Evolutionary conservation across 371 early-diverging fungal species (phyloP).

Genomic region (Syncephalis plumigaleata): DNA sequence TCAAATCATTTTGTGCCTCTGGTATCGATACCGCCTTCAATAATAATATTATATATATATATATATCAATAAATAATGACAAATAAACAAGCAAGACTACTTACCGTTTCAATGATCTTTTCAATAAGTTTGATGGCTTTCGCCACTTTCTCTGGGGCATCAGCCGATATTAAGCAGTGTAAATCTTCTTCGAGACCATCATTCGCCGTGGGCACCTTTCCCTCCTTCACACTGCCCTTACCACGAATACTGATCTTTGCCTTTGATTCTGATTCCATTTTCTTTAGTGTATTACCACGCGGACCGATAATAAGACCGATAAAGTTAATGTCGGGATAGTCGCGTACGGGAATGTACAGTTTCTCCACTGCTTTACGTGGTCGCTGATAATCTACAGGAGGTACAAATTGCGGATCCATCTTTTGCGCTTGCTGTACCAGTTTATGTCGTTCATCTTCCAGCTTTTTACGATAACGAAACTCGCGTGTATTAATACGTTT

Average conservation of each 20-base stretch:
- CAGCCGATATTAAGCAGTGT: conserved; percentile 84
- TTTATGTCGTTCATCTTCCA: conserved; percentile 86
- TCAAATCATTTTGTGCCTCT: conserved; percentile 87
- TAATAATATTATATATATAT: no score
- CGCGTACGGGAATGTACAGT: conserved; percentile 87
- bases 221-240: conserved; percentile 91
- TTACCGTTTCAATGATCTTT: conserved; percentile 83
- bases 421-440: conserved; percentile 66
- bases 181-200: conserved; percentile 86
- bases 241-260: conserved; percentile 95
- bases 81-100: conserved; percentile 4
- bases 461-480: conserved; percentile 68
- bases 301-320: conserved; percentile 94
- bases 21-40: conserved; percentile 70
- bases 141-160: conserved; percentile 72
- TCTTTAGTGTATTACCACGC: conserved; percentile 88
- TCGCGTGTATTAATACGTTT: conserved; percentile 92
- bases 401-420: conserved; percentile 62
- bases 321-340: conserved; percentile 93
- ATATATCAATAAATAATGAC: conserved; percentile 1
- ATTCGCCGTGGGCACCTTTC: conserved; percentile 48
- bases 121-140: conserved; percentile 73
- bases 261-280: conserved; percentile 85
- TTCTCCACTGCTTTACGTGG: conserved; percentile 73
- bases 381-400: conserved; percentile 81